Evolutionary conservation across 2,329 filamentous ascomycete species (phyloP).

Genomic region (Colletotrichum spaethianum): DNA sequence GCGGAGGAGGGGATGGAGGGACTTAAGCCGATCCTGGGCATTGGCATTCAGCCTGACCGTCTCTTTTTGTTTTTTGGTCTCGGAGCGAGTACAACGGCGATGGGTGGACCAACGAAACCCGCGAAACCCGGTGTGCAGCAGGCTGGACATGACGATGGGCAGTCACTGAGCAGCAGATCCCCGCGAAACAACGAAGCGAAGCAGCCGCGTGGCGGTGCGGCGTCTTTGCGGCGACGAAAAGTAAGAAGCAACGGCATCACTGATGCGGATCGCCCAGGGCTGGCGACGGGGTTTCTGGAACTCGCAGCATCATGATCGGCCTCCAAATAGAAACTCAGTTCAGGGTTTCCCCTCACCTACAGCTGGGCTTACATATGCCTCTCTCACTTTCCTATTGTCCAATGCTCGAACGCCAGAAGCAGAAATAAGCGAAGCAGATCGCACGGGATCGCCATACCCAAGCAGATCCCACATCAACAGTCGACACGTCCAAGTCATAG

Average conservation of each 20-base stretch:
- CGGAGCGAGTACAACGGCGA: neutral
- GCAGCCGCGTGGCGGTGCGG: slow-evolving; percentile 25
- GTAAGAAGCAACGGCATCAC: slow-evolving; percentile 9
- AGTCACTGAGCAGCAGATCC: neutral
- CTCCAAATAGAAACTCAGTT: slow-evolving; percentile 27
- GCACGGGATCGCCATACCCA: slow-evolving; percentile 37
- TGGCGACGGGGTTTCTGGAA: slow-evolving; percentile 25
- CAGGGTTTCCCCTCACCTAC: slow-evolving; percentile 39
- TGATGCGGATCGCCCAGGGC: slow-evolving; percentile 13
- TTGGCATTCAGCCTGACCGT: neutral
- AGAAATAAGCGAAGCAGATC: slow-evolving; percentile 34
- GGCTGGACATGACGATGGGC: slow-evolving; percentile 1
- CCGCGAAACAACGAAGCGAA: slow-evolving; percentile 27
- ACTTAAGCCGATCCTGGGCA: neutral
- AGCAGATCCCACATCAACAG: slow-evolving; percentile 28
- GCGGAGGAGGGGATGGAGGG: neutral
- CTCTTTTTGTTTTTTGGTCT: neutral
- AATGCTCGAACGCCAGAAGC: slow-evolving; percentile 28
- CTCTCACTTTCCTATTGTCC: slow-evolving; percentile 22
- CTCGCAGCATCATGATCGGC: slow-evolving; percentile 33
- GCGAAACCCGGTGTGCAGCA: neutral
- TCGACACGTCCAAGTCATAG: slow-evolving; percentile 11
- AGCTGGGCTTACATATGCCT: slow-evolving; percentile 16
- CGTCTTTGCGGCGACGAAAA: neutral
- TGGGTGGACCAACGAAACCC: slow-evolving; percentile 4